These are phyloP conservation scores for Colletotrichum australisinense DNA, from an alignment of 2,329 filamentous ascomycete genomes.

Conservation along the genomic window DNA sequence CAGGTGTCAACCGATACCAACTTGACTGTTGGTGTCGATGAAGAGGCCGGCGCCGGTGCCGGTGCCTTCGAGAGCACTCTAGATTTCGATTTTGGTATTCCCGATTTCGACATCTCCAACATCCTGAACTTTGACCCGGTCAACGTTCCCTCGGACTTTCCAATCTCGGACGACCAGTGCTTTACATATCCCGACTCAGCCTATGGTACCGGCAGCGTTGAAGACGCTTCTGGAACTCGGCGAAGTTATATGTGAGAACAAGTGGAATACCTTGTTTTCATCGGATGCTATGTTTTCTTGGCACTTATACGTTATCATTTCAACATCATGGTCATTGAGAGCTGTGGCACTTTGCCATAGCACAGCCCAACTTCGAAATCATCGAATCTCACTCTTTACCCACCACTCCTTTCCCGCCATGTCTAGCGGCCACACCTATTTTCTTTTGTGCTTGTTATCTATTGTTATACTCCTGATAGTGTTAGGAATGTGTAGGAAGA, in stretches of 20 bases:
- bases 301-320: not conserved
- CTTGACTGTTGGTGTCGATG: not conserved
- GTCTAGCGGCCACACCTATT: not conserved
- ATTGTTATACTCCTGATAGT: not conserved
- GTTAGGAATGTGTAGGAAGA: not conserved
- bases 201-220: not conserved
- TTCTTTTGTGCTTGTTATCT: not conserved
- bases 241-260: conserved; percentile 68
- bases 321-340: not conserved
- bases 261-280: not conserved
- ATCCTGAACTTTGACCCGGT: not conserved
- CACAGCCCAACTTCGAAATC: not conserved
- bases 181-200: not conserved
- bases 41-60: too few relatives aligned
- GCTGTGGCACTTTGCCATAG: not conserved
- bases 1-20: not conserved
- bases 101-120: not conserved
- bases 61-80: too few relatives aligned
- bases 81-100: not conserved
- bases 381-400: not conserved
- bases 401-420: not conserved
- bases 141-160: not conserved
- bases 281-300: not conserved
- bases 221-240: conserved; percentile 37
- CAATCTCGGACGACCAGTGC: not conserved